phyloP scores from a whole-genome alignment of 805 yeast species.

The Yarrowia sp. region DNA sequence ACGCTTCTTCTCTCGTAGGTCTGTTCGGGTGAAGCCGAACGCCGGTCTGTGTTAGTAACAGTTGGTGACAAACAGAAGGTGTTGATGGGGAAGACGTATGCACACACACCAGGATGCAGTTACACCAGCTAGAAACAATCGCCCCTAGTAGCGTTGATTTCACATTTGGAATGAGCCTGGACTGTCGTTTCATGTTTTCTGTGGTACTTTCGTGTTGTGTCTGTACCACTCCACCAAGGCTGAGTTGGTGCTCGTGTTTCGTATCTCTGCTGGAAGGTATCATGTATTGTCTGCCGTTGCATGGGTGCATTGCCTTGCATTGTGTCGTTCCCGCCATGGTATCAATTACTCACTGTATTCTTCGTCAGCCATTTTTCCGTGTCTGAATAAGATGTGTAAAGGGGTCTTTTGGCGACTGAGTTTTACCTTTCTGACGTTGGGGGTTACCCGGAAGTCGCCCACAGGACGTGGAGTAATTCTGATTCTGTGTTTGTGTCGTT shows the following conservation, averaged over 20 bases:
- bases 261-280: background rate
- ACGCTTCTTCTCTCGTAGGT: constrained; percentile 42
- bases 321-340: background rate
- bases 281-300: background rate
- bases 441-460: constrained; percentile 16
- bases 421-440: constrained; percentile 2
- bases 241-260: background rate
- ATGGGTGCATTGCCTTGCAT: background rate
- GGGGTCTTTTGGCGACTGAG: background rate
- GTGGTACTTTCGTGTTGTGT: too few relatives aligned
- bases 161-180: too few relatives aligned
- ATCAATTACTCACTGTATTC: constrained; percentile 40
- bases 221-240: too few relatives aligned
- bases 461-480: too few relatives aligned
- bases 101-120: too few relatives aligned
- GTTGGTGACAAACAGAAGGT: background rate
- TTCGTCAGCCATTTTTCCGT: constrained; percentile 42
- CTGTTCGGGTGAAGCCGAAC: constrained; percentile 41
- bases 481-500: too few relatives aligned
- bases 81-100: too few relatives aligned
- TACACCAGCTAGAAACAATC: too few relatives aligned
- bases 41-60: constrained; percentile 33
- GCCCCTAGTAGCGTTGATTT: too few relatives aligned
- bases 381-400: constrained; percentile 12
- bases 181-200: too few relatives aligned